Base-by-base conservation (phyloP, 495 filamentous ascomycete species). In the Xylaria telfairii region DNA sequence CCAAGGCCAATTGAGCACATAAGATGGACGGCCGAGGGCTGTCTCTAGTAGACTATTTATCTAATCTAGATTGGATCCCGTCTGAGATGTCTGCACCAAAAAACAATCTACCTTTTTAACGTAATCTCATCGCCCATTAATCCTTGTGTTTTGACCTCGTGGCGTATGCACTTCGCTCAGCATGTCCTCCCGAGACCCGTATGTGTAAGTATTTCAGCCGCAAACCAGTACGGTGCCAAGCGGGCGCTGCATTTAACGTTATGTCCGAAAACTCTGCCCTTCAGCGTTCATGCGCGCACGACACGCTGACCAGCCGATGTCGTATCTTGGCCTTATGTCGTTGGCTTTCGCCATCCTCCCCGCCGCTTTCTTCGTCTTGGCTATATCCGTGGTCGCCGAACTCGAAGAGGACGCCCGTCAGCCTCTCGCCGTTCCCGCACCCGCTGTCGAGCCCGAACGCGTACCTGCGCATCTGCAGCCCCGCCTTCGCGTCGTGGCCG, bases 391-490 rank as follows among this genome's bases (percentile, higher is more conserved):
- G 5, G 28, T 10, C 28, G 0, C n/a, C 19, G 0, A 77, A 73
- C 69, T 89, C 88, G 47, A 97, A 87, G 5, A 98, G 83, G 68
- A 96, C 73, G n/a, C 92, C 95, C 3, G 92, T 92, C 68, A 98
- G 76, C 66, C 86, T 83, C 0, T 89, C 90, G 9, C 93, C 94
- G 65, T 89, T 87, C 12, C 92, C 88, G 76, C 95, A 98, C 1
- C 90, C 91, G 0, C 90, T 90, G 77, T 98, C 96, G 26, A 99
- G 83, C 1, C 96, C 96, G 76, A 93, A 93, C 51, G 90, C 91
- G 77, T 94, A 96, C 39, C 71, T 68, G 4, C 78, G 77, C 8
- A 92, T 79, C 49, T 91, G 88, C 21, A 97, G 85, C 0, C 92
- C 93, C 0, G 81, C 78, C 49, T 88, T 89, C 47, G 93, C 87